Evolutionary conservation across 768 basidiomycete species (phyloP), one percentile per base, ranked within the genome.

Genomic region (Epithele typhae): DNA sequence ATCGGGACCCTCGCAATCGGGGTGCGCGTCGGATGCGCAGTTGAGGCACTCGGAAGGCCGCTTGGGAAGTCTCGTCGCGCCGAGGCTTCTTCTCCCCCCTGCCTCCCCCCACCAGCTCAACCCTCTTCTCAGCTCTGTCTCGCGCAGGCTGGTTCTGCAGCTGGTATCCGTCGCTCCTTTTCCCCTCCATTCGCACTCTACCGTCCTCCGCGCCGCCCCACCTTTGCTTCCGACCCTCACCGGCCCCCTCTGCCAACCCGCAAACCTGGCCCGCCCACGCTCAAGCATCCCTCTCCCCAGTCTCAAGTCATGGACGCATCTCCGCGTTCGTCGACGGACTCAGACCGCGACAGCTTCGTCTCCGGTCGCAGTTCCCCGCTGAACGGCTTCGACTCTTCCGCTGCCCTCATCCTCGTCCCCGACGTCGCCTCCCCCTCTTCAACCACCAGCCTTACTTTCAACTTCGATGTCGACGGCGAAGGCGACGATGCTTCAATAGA

Each of bases 371-470:
- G 32, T 15, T 59, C 58, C 10, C 58, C 58, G 5, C 40, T 58
- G 23, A 49, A 58, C 40, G 59, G 50, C 37, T 56, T 63, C 44
- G 66, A 64, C 51, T 71, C 74, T 3, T 69, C 76, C 27, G 69
- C 83, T 12, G 79, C 79, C 15, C 76, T 87, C 38, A 75, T 86
- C 43, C 77, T 86, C 24, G 76, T 84, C 27, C 78, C 80, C 39
- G 71, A 82, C 57, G 66, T 68, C 12, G 78, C 79, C 19, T 14
- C 12, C 6, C 54, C 45, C 44, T 52, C 49, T 45, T 55, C 42
- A 30, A 19, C 25, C 21, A 19, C 35, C 9, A 7, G 43, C 23
- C 36, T 36, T 15, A 45, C 36, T 43, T 49, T 61, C 42, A 51
- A 56, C 11, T 62, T 67, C 37, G 63, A 63, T 34, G 63, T 73